A percentile compares a stretch with the other conserved stretches of the same genome.
These are phyloP conservation scores for Terfezia claveryi DNA, from an alignment of 495 filamentous ascomycete genomes.

Conservation along the genomic window DNA sequence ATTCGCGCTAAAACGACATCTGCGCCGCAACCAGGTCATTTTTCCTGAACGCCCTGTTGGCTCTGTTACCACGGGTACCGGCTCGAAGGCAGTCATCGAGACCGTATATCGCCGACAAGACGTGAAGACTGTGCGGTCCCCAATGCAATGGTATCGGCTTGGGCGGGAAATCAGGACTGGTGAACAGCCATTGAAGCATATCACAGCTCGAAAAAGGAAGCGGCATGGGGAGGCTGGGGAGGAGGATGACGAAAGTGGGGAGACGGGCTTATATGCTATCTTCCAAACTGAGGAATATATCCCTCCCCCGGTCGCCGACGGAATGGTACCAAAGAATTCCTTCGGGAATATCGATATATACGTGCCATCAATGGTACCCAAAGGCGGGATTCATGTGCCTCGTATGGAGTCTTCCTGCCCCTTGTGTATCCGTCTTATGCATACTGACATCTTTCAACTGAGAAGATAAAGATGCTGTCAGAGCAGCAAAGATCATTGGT, in stretches of 20 bases:
- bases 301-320: constrained; percentile 51
- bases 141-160: constrained; percentile 69
- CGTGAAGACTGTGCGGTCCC: constrained; percentile 49
- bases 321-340: constrained; percentile 59
- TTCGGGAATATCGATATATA: constrained; percentile 85
- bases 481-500: constrained; percentile 52
- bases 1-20: constrained; percentile 57
- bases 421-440: neutral
- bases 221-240: constrained; percentile 5
- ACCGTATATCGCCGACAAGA: constrained; percentile 58
- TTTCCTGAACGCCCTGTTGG: constrained; percentile 50
- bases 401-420: constrained; percentile 5
- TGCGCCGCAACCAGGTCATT: constrained; percentile 64
- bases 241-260: constrained; percentile 24
- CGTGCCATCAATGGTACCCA: constrained; percentile 76
- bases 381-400: constrained; percentile 50
- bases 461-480: constrained; percentile 36
- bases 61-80: constrained; percentile 48
- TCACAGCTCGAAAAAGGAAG: constrained; percentile 7
- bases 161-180: constrained; percentile 52
- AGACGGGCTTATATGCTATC: constrained; percentile 42
- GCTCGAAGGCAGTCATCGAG: constrained; percentile 34
- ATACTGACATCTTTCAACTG: constrained; percentile 7
- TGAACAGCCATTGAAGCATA: constrained; percentile 34
- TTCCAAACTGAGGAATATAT: constrained; percentile 58